Conservation (phyloP, 805 yeast genomes). For the Tetrapisispora iriomotensis region DNA sequence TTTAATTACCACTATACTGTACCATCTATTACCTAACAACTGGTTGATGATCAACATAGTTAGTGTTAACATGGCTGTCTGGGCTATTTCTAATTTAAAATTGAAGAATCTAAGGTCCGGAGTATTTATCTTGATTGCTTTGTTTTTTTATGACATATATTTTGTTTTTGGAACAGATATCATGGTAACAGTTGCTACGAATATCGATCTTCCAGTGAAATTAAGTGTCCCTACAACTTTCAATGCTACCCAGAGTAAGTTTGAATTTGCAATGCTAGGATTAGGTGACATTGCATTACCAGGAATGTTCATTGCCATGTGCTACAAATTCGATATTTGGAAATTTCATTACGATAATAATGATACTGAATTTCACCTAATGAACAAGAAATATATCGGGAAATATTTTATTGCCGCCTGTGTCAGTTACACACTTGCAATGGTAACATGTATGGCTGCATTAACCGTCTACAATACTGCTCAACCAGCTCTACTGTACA, state of each 20-base stretch:
- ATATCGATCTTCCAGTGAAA: conserved; percentile 40
- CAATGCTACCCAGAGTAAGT: conserved; percentile 5
- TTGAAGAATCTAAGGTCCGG: conserved; percentile 40
- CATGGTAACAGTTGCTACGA: conserved; percentile 54
- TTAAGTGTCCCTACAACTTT: conserved; percentile 17
- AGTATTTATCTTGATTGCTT: conserved; percentile 35
- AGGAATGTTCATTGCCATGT: conserved; percentile 40
- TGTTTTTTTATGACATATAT: conserved; percentile 54
- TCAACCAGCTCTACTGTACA: conserved; percentile 60
- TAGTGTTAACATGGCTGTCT: conserved; percentile 36
- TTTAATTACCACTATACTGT: conserved; percentile 9
- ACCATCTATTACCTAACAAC: conserved; percentile 26
- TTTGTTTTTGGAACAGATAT: conserved; percentile 56
- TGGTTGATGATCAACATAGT: conserved; percentile 41
- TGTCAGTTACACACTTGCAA: conserved; percentile 40
- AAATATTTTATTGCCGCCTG: conserved; percentile 40
- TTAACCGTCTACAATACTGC: conserved; percentile 35
- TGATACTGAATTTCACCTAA: conserved; percentile 32
- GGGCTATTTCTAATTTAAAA: conserved; percentile 32
- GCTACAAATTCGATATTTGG: conserved; percentile 43
- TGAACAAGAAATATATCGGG: conserved; percentile 27
- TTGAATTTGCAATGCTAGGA: conserved; percentile 37
- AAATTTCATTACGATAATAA: conserved; percentile 28
- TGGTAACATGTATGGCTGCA: conserved; percentile 35
- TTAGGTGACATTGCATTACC: conserved; percentile 61